Conservation (phyloP, 2,329 filamentous ascomycete genomes). For the Sclerotinia spermophila region DNA sequence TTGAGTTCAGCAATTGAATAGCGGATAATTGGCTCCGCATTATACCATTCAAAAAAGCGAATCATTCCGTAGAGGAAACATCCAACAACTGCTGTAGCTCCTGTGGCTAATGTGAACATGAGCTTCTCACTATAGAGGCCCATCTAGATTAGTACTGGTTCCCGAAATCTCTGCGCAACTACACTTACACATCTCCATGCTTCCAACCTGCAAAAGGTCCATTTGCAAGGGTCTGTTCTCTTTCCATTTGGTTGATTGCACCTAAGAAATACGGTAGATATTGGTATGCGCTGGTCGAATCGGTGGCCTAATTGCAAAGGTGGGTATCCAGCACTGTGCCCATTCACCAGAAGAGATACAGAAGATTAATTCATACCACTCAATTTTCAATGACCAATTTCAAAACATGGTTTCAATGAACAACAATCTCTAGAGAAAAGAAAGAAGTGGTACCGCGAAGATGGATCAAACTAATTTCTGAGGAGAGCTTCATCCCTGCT, state of each 20-base stretch:
- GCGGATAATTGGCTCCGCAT: slow-evolving; percentile 45
- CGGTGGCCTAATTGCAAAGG: neutral
- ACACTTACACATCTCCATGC: slow-evolving; percentile 28
- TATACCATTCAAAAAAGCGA: slow-evolving; percentile 28
- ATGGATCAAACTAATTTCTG: slow-evolving; percentile 5
- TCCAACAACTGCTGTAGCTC: slow-evolving; percentile 26
- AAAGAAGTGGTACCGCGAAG: neutral
- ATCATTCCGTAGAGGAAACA: slow-evolving; percentile 28
- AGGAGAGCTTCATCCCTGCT: slow-evolving; percentile 10
- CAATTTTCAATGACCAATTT: neutral
- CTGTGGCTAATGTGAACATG: slow-evolving; percentile 25
- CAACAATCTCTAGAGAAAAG: neutral
- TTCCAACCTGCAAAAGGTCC: slow-evolving; percentile 26
- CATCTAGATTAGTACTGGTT: slow-evolving; percentile 13
- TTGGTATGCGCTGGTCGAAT: neutral
- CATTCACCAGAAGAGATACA: neutral
- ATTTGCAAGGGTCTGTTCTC: neutral
- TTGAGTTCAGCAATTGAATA: slow-evolving; percentile 63
- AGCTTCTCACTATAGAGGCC: slow-evolving; percentile 24
- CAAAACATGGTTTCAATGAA: neutral
- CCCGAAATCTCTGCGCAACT: neutral
- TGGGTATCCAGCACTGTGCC: neutral
- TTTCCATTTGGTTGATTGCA: neutral
- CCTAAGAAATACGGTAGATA: neutral
- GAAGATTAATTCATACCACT: neutral